These are phyloP conservation scores for Microbotryomycetes sp. DNA, from an alignment of 1,284 basidiomycete genomes.

Conservation along the genomic window DNA sequence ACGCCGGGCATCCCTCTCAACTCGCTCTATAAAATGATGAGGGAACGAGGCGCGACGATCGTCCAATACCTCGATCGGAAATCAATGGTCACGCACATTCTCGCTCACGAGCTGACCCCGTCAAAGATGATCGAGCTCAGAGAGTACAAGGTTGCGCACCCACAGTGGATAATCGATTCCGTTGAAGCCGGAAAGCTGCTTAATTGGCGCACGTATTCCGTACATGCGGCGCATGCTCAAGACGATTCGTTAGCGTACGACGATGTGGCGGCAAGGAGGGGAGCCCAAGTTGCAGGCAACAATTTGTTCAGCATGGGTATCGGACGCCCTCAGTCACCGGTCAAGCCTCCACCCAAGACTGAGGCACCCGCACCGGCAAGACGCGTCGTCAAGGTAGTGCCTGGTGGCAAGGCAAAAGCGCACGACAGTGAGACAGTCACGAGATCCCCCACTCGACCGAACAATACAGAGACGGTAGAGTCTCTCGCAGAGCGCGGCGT, in stretches of 20 bases:
- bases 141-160: constrained; percentile 76
- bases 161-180: constrained; percentile 80
- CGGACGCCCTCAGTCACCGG: not conserved
- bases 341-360: not conserved
- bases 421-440: no score
- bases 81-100: constrained; percentile 64
- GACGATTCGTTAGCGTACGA: not conserved
- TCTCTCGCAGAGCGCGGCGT: constrained; percentile 19
- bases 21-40: not conserved
- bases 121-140: constrained; percentile 82
- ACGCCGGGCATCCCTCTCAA: not conserved
- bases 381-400: not conserved
- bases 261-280: constrained; percentile 4
- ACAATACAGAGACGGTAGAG: constrained; percentile 16
- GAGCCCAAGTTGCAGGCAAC: constrained; percentile 16
- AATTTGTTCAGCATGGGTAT: constrained; percentile 18
- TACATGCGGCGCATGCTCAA: constrained; percentile 3
- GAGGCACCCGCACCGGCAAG: not conserved
- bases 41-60: constrained; percentile 37
- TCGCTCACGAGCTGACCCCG: constrained; percentile 82
- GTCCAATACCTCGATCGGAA: constrained; percentile 84
- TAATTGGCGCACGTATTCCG: constrained; percentile 58
- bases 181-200: constrained; percentile 58
- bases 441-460: not conserved
- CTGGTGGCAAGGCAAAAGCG: no score